phyloP scores from a whole-genome alignment of 352 stramenopile species.

The Pythium rhizo-oryzae region DNA sequence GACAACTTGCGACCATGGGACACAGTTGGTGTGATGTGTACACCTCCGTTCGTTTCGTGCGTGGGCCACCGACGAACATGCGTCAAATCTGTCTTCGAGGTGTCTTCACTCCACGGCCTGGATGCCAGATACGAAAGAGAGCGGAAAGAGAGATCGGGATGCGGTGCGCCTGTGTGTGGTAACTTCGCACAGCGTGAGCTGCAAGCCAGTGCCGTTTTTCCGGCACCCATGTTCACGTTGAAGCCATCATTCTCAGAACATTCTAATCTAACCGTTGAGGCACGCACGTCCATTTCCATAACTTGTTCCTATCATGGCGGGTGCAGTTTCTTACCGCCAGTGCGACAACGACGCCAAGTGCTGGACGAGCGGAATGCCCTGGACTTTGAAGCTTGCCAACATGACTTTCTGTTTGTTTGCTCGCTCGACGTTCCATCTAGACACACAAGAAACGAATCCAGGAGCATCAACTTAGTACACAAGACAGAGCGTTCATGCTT shows the following conservation, averaged over 20 bases:
- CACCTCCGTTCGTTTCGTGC: not conserved
- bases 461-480: not conserved
- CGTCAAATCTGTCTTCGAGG: too few species aligned
- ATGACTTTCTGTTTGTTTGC: slow-evolving; percentile 57
- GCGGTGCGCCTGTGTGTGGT: not conserved
- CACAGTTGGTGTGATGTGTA: not conserved
- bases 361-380: slow-evolving; percentile 68
- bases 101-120: not conserved
- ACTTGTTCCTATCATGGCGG: slow-evolving; percentile 21
- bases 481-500: not conserved
- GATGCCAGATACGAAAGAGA: too few species aligned
- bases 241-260: not conserved
- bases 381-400: slow-evolving; percentile 56
- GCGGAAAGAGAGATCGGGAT: not conserved
- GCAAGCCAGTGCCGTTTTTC: slow-evolving; percentile 1
- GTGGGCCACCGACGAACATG: too few species aligned
- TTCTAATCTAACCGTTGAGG: not conserved
- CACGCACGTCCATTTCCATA: slow-evolving; percentile 12
- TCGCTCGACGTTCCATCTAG: slow-evolving; percentile 58
- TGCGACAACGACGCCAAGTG: slow-evolving; percentile 37
- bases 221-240: not conserved
- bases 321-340: slow-evolving; percentile 15
- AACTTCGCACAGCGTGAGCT: not conserved
- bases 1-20: not conserved
- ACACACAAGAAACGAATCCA: not conserved